phyloP scores from a whole-genome alignment of 2,329 filamentous ascomycete species.

The Penicillium sp. region DNA sequence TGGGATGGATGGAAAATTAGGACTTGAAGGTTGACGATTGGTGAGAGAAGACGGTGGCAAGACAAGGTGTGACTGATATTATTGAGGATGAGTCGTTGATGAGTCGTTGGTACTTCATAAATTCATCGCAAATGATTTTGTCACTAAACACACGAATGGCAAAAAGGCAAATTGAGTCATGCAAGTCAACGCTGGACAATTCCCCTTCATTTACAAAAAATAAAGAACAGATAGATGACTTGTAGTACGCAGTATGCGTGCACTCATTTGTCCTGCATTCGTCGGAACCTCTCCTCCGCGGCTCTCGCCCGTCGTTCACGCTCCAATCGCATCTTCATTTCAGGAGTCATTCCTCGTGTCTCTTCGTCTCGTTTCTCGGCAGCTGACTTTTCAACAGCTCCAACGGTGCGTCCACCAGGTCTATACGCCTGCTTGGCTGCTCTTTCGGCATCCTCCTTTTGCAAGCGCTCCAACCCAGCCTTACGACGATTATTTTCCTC shows the following conservation, averaged over 20 bases:
- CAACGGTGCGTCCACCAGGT: slow-evolving; percentile 56
- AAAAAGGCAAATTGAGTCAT: neutral
- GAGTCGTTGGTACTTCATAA: neutral
- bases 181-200: neutral
- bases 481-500: slow-evolving; percentile 71
- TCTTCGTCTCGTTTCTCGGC: slow-evolving; percentile 84
- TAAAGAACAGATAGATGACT: neutral
- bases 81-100: neutral
- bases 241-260: neutral
- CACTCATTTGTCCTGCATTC: slow-evolving; percentile 53
- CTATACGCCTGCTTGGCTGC: slow-evolving; percentile 48
- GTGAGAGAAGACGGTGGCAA: neutral
- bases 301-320: slow-evolving; percentile 86
- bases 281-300: slow-evolving; percentile 80
- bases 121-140: neutral
- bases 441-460: slow-evolving; percentile 58
- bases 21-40: neutral
- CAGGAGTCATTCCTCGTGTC: slow-evolving; percentile 77
- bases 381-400: slow-evolving; percentile 67
- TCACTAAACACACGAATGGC: neutral
- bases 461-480: slow-evolving; percentile 71
- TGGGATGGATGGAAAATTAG: neutral
- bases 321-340: slow-evolving; percentile 82
- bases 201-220: neutral
- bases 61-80: neutral